Percentiles rank a stretch among this genome's conserved stretches.
Conservation (phyloP, 2,329 filamentous ascomycete species). For the Fusarium sp. region DNA sequence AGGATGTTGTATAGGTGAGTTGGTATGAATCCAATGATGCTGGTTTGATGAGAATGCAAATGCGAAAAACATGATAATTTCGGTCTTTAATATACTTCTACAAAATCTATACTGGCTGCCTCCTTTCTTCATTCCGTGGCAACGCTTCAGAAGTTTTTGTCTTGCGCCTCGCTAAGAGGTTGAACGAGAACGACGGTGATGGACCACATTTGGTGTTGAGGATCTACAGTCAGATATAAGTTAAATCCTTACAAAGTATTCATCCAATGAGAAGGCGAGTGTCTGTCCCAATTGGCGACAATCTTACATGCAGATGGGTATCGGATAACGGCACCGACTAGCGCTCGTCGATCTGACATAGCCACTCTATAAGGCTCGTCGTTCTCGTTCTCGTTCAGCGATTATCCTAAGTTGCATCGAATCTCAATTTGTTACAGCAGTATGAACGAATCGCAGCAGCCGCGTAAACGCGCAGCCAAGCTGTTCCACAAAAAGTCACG, state of each 20-base stretch:
- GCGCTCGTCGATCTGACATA: not conserved
- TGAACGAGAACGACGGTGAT: not conserved
- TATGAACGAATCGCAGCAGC: not conserved
- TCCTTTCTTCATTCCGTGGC: not conserved
- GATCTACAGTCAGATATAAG: not conserved
- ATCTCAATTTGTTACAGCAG: not conserved
- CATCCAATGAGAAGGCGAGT: not conserved
- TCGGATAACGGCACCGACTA: not conserved
- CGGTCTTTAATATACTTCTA: slow-evolving; percentile 6
- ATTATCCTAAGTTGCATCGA: not conserved
- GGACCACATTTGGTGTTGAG: not conserved
- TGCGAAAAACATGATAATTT: not conserved
- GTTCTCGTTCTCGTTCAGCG: slow-evolving; percentile 14
- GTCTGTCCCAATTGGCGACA: not conserved
- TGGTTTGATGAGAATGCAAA: not conserved
- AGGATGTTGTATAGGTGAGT: not conserved
- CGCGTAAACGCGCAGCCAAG: slow-evolving; percentile 9
- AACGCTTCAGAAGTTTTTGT: not conserved
- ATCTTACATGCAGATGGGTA: not conserved
- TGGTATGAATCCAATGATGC: not conserved
- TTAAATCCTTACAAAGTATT: not conserved
- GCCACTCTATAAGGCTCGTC: not conserved
- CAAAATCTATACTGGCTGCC: slow-evolving; percentile 1
- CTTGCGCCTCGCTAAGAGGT: not conserved
- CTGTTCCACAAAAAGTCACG: slow-evolving; percentile 18